phyloP scores from a whole-genome alignment of 495 filamentous ascomycete genomes.

The Lepraria neglecta region DNA sequence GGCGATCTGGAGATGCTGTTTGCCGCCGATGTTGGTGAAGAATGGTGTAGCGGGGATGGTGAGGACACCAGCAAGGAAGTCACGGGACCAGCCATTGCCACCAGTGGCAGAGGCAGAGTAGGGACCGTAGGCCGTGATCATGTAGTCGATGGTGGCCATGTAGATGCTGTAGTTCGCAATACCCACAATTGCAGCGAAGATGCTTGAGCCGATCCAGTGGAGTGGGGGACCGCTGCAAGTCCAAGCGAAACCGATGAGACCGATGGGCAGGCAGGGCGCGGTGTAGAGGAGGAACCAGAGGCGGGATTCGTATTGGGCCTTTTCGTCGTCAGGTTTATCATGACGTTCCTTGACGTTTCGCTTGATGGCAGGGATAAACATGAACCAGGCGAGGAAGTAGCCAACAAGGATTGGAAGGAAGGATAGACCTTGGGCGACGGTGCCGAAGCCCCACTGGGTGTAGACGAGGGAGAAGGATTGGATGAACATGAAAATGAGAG shows the following conservation, averaged over 20 bases:
- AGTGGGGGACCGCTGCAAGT: slow-evolving; percentile 49
- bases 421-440: slow-evolving; percentile 45
- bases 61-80: slow-evolving; percentile 75
- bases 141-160: slow-evolving; percentile 73
- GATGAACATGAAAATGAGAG: slow-evolving; percentile 62
- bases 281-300: slow-evolving; percentile 54
- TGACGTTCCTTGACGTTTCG: slow-evolving; percentile 45
- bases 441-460: slow-evolving; percentile 51
- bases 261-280: slow-evolving; percentile 52
- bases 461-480: slow-evolving; percentile 56
- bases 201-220: slow-evolving; percentile 61
- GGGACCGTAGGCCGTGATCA: slow-evolving; percentile 63
- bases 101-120: slow-evolving; percentile 69
- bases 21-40: slow-evolving; percentile 52
- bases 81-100: slow-evolving; percentile 67
- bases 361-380: slow-evolving; percentile 49
- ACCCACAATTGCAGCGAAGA: slow-evolving; percentile 58
- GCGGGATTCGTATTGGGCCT: slow-evolving; percentile 54
- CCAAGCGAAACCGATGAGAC: slow-evolving; percentile 60
- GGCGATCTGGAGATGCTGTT: slow-evolving; percentile 57
- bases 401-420: slow-evolving; percentile 56
- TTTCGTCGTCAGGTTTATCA: slow-evolving; percentile 47
- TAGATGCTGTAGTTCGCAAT: slow-evolving; percentile 67
- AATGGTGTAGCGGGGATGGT: slow-evolving; percentile 68
- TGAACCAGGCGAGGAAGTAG: slow-evolving; percentile 52